Evolutionary conservation across 2,329 filamentous ascomycete species (phyloP).

Genomic region (Paecilomyces sp.): DNA sequence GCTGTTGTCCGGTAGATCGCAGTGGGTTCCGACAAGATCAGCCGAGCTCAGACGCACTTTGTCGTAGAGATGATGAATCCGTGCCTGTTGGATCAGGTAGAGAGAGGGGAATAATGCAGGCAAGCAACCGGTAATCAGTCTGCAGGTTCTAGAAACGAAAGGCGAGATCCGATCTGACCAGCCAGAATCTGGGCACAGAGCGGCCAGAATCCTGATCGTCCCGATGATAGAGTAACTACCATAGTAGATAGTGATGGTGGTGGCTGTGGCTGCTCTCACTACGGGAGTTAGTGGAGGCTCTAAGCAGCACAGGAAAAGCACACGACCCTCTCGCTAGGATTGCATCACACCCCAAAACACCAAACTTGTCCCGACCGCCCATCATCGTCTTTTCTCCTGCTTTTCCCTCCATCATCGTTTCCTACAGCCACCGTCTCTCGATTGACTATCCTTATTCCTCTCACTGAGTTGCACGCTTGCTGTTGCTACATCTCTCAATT

Average conservation of each 20-base stretch:
- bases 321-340: slow-evolving; percentile 3
- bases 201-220: background rate
- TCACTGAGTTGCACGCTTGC: background rate
- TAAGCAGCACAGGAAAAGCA: background rate
- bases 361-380: background rate
- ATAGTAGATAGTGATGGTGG: background rate
- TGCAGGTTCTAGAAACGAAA: background rate
- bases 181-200: background rate
- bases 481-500: slow-evolving; percentile 3
- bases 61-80: background rate
- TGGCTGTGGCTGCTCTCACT: background rate
- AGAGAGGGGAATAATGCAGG: background rate
- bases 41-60: background rate
- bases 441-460: slow-evolving; percentile 4
- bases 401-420: slow-evolving; percentile 5
- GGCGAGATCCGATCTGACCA: background rate
- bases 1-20: background rate
- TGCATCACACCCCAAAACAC: slow-evolving; percentile 2
- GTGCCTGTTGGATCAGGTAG: background rate
- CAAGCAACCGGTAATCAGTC: too few relatives aligned
- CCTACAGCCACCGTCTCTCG: slow-evolving; percentile 3
- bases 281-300: background rate
- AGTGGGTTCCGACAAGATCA: background rate
- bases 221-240: too few relatives aligned
- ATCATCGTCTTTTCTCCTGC: slow-evolving; percentile 3